Base-by-base conservation (phyloP, 345 rosid species). In the Psidium guajava region DNA sequence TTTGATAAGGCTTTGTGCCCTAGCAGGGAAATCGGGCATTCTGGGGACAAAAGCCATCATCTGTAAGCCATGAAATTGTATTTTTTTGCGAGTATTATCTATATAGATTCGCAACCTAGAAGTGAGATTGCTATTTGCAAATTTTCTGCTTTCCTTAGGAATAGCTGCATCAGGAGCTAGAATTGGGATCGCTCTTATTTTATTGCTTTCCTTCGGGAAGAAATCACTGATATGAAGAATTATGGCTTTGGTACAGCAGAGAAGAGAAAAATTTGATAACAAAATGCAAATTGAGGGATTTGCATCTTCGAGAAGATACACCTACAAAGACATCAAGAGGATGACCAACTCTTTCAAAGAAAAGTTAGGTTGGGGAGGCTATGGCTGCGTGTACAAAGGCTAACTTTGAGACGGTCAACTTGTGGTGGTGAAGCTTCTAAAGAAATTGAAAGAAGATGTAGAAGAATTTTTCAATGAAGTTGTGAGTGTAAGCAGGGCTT, bases 401-500 rank as follows among this genome's bases (percentile, higher is more conserved):
- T 86, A 85, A 56, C 11, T 89, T 27, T 81, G 6, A 0, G 88
- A 86, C 84, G 91, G 90, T 44, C 58, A 84, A n/a, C 84, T 84
- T 82, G 92, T 91, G n/a, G 94, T 91, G n/a, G 54, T 91, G 15
- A 91, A 92, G 83, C 77, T 91, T 54, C 75, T 91, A 74, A 85
- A 89, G 6, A 84, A 82, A 1, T 85, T 89, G 27, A 88, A 89
- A 53, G 91, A 92, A 3, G 82, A 89, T 84, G 93, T 88, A 75
- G 87, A 90, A 55, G 92, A 90, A 9, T 90, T 91, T 56, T 87
- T 91, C 87, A 90, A 91, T 32, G 94, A 92, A 59, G 83, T 92
- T 80, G 88, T 85, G 1, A 92, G 93, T 87, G 90, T 92, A 64
- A 89, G 94, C 52, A 89, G 59, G 88, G 91, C 91, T n/a, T 93